A percentile compares a stretch with the other conserved stretches of the same genome.
Evolutionary conservation across 1,139 yeast genomes (phyloP).

Genomic region (Saccharomyces pastorianus): DNA sequence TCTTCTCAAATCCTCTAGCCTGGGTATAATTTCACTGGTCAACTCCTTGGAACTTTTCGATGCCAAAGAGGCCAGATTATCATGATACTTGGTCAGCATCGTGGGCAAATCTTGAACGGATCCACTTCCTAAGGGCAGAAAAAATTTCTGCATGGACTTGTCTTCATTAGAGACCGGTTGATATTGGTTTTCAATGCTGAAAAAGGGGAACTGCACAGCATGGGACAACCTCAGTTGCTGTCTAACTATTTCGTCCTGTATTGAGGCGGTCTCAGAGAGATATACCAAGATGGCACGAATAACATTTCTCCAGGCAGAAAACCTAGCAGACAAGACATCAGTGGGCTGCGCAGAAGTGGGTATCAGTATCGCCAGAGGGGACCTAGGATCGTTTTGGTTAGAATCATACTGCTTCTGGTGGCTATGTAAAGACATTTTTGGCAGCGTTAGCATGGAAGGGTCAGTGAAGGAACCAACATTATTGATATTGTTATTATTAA

Average conservation of each 20-base stretch:
- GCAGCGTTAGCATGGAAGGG: slow-evolving; percentile 6
- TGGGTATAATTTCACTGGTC: slow-evolving; percentile 61
- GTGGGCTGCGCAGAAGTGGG: slow-evolving; percentile 68
- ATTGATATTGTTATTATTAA: neutral
- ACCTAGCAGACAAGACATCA: slow-evolving; percentile 73
- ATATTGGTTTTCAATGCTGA: slow-evolving; percentile 26
- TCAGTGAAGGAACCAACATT: slow-evolving; percentile 4
- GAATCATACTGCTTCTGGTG: slow-evolving; percentile 3
- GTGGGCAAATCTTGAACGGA: slow-evolving; percentile 78
- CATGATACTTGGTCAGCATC: slow-evolving; percentile 65
- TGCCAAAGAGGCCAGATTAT: slow-evolving; percentile 59
- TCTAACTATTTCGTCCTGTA: slow-evolving; percentile 79
- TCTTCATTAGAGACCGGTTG: slow-evolving; percentile 24
- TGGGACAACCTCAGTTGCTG: slow-evolving; percentile 77
- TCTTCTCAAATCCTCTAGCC: slow-evolving; percentile 75
- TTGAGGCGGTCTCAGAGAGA: slow-evolving; percentile 69
- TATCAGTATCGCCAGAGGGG: slow-evolving; percentile 39
- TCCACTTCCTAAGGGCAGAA: slow-evolving; percentile 66
- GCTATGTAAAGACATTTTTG: slow-evolving; percentile 6
- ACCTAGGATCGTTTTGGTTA: slow-evolving; percentile 33
- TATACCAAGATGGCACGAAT: slow-evolving; percentile 68
- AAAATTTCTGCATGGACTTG: slow-evolving; percentile 29
- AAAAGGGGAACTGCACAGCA: slow-evolving; percentile 57
- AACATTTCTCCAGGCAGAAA: slow-evolving; percentile 78
- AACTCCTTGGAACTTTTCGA: slow-evolving; percentile 67